Conservation (phyloP, 208 protist genomes). For the Acanthamoeba healyi region DNA sequence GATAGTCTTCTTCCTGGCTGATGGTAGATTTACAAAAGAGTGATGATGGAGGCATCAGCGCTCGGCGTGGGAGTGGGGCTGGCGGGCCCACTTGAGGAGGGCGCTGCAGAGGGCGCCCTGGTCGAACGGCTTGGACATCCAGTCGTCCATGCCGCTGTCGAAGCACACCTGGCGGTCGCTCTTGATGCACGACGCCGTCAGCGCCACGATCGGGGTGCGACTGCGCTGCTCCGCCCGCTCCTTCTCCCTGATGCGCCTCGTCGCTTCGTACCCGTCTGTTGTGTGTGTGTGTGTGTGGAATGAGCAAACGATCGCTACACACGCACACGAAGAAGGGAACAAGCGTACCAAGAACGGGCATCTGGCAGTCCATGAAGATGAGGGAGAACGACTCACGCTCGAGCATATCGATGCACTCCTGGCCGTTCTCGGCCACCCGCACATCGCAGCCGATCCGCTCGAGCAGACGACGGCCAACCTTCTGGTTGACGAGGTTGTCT, state of each 20-base stretch:
- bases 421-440: conserved; percentile 29
- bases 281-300: not conserved
- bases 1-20: too few relatives aligned
- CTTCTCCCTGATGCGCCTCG: not conserved
- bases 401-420: not conserved
- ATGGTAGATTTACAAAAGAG: too few relatives aligned
- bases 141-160: conserved; percentile 67
- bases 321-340: not conserved
- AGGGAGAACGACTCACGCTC: conserved; percentile 12
- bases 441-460: not conserved
- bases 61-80: too few relatives aligned
- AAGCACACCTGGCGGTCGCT: conserved; percentile 5
- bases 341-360: conserved; percentile 5
- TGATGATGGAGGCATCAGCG: too few relatives aligned
- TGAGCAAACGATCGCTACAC: not conserved
- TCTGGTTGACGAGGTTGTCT: conserved; percentile 65
- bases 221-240: not conserved
- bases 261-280: conserved; percentile 17
- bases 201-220: not conserved
- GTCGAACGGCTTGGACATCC: conserved; percentile 48
- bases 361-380: conserved; percentile 55
- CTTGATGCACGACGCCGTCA: conserved; percentile 29
- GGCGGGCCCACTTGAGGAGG: conserved; percentile 21
- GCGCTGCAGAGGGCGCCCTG: not conserved
- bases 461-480: conserved; percentile 5